Conservation (phyloP, 1,139 yeast genomes). For the Hemisphaericaspora lyxosophila region DNA sequence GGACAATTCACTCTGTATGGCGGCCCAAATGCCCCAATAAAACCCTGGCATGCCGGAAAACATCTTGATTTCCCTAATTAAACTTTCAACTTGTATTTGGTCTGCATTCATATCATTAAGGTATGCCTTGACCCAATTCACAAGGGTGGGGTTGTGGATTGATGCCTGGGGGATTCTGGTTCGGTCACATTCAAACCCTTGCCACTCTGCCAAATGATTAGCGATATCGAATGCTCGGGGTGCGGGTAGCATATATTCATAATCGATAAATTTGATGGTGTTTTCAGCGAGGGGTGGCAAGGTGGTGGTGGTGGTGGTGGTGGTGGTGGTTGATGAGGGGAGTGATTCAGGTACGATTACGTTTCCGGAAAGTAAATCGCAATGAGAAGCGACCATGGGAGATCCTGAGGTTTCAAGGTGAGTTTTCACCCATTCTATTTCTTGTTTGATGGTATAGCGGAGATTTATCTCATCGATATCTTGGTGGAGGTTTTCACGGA, state of each 20-base stretch:
- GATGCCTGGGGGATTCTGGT: conserved; percentile 58
- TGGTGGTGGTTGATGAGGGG: not conserved
- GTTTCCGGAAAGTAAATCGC: conserved; percentile 73
- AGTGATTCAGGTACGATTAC: conserved; percentile 53
- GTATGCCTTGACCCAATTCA: conserved; percentile 56
- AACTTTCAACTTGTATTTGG: conserved; percentile 22
- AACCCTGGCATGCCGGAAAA: conserved; percentile 83
- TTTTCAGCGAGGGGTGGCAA: conserved; percentile 34
- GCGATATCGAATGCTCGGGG: conserved; percentile 83
- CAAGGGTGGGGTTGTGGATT: conserved; percentile 42
- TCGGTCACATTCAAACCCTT: conserved; percentile 73
- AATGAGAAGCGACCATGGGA: conserved; percentile 64
- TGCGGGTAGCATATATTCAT: conserved; percentile 78
- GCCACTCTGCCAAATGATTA: conserved; percentile 88
- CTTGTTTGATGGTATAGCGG: conserved; percentile 41
- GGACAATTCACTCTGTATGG: conserved; percentile 69
- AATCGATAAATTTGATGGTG: conserved; percentile 70
- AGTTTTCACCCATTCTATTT: conserved; percentile 54
- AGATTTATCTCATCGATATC: conserved; percentile 31
- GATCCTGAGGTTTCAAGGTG: conserved; percentile 43
- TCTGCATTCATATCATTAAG: conserved; percentile 33
- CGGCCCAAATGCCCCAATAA: conserved; percentile 87
- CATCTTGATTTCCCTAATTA: conserved; percentile 56
- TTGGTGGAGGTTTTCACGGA: conserved; percentile 31
- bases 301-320: not conserved